Evolutionary conservation across 2,329 filamentous ascomycete genomes (phyloP), one percentile per base, ranked within the genome.

Genomic region (Pseudogymnoascus sp.): DNA sequence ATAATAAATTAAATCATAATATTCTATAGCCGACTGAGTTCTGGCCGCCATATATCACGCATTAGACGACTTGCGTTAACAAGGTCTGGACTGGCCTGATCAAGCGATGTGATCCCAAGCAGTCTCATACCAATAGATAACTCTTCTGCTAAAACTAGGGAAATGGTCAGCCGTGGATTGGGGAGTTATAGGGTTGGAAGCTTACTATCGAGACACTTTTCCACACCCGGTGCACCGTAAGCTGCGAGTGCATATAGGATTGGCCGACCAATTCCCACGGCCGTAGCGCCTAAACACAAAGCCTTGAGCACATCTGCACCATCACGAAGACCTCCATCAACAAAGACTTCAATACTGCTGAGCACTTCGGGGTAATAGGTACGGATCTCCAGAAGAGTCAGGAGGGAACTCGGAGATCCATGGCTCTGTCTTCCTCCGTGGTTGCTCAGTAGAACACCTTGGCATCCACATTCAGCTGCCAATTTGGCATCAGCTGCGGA

Each of bases 51-150:
- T 23, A 46, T 46, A 46, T 23, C 42, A 14, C 11, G 23, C 18
- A 46, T 21, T 46, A 46, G 11, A 23, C 18, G 42, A 46, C 42
- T 46, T 23, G 42, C 42, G 87, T 93, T 61, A 93, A 93, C 77
- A 81, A 91, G 77, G 90, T 86, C 69, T 89, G 90, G 1, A 92
- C 91, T 68, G 90, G 90, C 77, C 67, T 81, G 72, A 21, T 75
- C 73, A 18, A 81, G 69, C 38, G 73, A 75, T 5, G 77, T 79
- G 62, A 81, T 76, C 11, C 79, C 79, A 60, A 71, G 75, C 53
- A 79, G 76, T 11, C 76, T 74, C 79, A 81, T 81, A 0, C 78
- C 74, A 18, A 77, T 78, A 67, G 80, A 77, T 21, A 82, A 70
- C 64, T 81, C 79, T 64, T 81, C 67, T 62, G 64, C 64, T 40